These are phyloP conservation scores for Cyclanthera cordifolia DNA, from an alignment of 306 rosid genomes.

Conservation along the genomic window DNA sequence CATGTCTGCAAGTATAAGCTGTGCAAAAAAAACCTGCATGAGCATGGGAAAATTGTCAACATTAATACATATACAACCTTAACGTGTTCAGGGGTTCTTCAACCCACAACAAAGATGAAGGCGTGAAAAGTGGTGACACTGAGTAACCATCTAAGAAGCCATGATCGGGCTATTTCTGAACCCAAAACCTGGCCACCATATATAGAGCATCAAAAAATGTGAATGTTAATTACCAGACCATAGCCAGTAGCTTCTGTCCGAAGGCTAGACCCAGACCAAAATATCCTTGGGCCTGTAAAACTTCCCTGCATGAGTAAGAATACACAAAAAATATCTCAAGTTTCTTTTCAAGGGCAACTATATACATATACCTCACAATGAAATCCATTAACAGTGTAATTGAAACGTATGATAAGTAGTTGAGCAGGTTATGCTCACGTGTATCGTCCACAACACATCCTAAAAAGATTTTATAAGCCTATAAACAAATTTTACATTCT, in stretches of 20 bases:
- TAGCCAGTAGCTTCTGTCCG: constrained; percentile 98
- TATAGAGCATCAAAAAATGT: constrained; percentile 13
- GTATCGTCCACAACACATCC: neutral
- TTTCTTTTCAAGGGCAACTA: constrained; percentile 15
- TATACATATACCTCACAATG: neutral
- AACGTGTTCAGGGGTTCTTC: constrained; percentile 10
- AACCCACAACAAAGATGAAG: neutral
- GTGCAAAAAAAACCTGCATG: constrained; percentile 97
- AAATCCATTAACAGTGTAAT: constrained; percentile 10
- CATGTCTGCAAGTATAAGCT: constrained; percentile 91
- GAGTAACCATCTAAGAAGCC: neutral
- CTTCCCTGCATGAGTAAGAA: constrained; percentile 83
- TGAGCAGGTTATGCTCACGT: neutral
- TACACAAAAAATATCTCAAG: constrained; percentile 13
- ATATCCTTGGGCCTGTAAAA: constrained; percentile 96
- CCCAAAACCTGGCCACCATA: constrained; percentile 13
- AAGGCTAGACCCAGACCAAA: constrained; percentile 98
- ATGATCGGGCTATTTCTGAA: neutral
- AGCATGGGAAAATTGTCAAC: constrained; percentile 18
- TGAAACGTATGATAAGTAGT: neutral
- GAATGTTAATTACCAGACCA: constrained; percentile 74
- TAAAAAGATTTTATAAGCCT: neutral
- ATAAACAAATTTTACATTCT: neutral
- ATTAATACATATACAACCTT: constrained; percentile 9
- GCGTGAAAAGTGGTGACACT: neutral